Evolutionary conservation across 2,329 filamentous ascomycete genomes (phyloP).

Genomic region (Scedosporium boydii): DNA sequence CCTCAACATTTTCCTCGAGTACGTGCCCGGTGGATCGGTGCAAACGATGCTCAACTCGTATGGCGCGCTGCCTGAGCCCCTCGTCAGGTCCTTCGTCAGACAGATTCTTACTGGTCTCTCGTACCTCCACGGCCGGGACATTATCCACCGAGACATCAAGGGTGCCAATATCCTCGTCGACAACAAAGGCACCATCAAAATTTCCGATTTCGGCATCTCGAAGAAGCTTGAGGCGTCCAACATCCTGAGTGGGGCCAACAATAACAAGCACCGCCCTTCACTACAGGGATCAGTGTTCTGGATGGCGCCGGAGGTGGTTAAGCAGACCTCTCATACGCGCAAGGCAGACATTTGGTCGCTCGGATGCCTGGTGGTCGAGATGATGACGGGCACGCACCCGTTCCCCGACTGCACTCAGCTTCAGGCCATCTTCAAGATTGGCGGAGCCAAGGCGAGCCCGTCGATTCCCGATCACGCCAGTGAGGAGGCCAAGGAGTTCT

Average conservation of each 20-base stretch:
- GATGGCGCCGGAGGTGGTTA: conserved; percentile 99
- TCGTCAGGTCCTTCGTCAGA: conserved; percentile 92
- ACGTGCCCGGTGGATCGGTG: conserved; percentile 93
- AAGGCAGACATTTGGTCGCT: conserved; percentile 99
- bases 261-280: conserved; percentile 63
- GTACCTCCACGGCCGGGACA: conserved; percentile 88
- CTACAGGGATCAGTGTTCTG: conserved; percentile 97
- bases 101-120: conserved; percentile 90
- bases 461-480: conserved; percentile 82
- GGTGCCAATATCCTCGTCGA: conserved; percentile 97
- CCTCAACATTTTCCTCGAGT: conserved; percentile 99
- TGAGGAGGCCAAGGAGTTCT: conserved; percentile 72
- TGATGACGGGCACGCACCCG: conserved; percentile 95
- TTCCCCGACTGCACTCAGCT: conserved; percentile 96
- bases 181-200: conserved; percentile 98
- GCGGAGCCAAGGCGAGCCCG: conserved; percentile 75
- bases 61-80: conserved; percentile 82
- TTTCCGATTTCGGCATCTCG: conserved; percentile 97
- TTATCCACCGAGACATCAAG: conserved; percentile 98
- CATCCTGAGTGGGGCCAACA: conserved; percentile 60
- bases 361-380: conserved; percentile 93
- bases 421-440: conserved; percentile 98
- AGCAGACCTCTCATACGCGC: conserved; percentile 93
- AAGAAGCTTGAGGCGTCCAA: conserved; percentile 94
- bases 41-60: conserved; percentile 99